Percentiles rank a stretch among this genome's conserved stretches.
phyloP scores from a whole-genome alignment of 106 monocot species.

The Dactylorhiza incarnata region DNA sequence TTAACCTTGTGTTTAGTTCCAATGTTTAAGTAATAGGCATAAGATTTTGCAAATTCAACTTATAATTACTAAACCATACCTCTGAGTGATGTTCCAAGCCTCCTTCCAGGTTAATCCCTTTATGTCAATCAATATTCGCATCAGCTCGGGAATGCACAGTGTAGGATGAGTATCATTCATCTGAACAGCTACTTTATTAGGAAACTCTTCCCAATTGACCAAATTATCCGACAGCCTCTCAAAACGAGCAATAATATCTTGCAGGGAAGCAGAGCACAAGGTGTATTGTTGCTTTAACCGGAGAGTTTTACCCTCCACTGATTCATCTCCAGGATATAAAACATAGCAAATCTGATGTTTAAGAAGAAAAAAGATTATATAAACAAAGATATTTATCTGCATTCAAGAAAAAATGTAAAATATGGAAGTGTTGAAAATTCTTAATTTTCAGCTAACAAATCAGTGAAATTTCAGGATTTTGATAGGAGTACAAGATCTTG shows the following conservation, averaged over 20 bases:
- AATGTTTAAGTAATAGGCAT: not conserved
- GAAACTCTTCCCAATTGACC: conserved; percentile 82
- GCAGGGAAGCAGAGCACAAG: conserved; percentile 94
- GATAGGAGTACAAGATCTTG: no score
- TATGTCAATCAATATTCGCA: conserved; percentile 78
- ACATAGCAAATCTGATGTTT: conserved; percentile 74
- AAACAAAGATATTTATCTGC: not conserved
- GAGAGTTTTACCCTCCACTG: conserved; percentile 82
- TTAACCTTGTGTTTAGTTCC: not conserved
- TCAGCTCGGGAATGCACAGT: conserved; percentile 92
- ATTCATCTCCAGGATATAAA: conserved; percentile 94
- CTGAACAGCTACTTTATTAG: conserved; percentile 89
- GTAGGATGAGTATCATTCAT: conserved; percentile 99
- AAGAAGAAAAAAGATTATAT: not conserved
- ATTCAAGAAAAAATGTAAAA: not conserved
- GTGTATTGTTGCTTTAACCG: conserved; percentile 98
- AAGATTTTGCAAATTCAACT: not conserved
- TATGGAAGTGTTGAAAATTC: not conserved
- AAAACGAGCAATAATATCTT: conserved; percentile 91
- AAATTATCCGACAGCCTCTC: conserved; percentile 75
- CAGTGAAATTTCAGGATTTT: not conserved
- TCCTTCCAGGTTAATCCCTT: conserved; percentile 86
- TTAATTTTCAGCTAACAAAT: not conserved
- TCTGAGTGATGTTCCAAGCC: conserved; percentile 89
- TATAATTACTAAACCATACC: conserved; percentile 29